phyloP scores from a whole-genome alignment of 345 rosid species.

The Euphorbia peplus region DNA sequence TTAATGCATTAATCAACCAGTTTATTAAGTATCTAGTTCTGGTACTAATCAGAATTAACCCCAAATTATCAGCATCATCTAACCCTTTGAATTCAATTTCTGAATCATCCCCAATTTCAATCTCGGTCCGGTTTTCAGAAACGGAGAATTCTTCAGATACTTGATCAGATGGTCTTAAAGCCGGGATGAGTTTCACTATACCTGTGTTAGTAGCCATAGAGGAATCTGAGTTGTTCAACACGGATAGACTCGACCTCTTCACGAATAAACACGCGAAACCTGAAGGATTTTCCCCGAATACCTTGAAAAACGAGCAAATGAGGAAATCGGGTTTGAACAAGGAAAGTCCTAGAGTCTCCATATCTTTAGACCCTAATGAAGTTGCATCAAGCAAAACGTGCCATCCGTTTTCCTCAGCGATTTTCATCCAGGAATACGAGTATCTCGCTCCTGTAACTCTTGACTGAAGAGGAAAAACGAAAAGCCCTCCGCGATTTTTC shows the following conservation, averaged over 20 bases:
- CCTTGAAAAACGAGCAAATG: slow-evolving; percentile 67
- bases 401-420: slow-evolving; percentile 77
- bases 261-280: slow-evolving; percentile 78
- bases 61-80: slow-evolving; percentile 74
- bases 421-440: slow-evolving; percentile 75
- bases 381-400: slow-evolving; percentile 76
- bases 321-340: slow-evolving; percentile 77
- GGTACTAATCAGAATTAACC: slow-evolving; percentile 47
- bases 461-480: slow-evolving; percentile 83
- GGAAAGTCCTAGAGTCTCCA: slow-evolving; percentile 88
- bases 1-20: slow-evolving; percentile 74
- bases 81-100: slow-evolving; percentile 53
- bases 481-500: slow-evolving; percentile 47
- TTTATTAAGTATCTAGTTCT: slow-evolving; percentile 59
- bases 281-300: slow-evolving; percentile 66
- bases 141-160: slow-evolving; percentile 9
- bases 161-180: slow-evolving; percentile 12
- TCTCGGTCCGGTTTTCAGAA: slow-evolving; percentile 12
- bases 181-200: slow-evolving; percentile 37
- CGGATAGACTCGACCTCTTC: slow-evolving; percentile 48
- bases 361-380: slow-evolving; percentile 69
- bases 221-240: slow-evolving; percentile 42
- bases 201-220: slow-evolving; percentile 25
- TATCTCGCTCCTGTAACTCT: slow-evolving; percentile 66
- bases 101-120: slow-evolving; percentile 1